phyloP scores from a whole-genome alignment of 495 filamentous ascomycete genomes.

The Pyrenula aspistea region DNA sequence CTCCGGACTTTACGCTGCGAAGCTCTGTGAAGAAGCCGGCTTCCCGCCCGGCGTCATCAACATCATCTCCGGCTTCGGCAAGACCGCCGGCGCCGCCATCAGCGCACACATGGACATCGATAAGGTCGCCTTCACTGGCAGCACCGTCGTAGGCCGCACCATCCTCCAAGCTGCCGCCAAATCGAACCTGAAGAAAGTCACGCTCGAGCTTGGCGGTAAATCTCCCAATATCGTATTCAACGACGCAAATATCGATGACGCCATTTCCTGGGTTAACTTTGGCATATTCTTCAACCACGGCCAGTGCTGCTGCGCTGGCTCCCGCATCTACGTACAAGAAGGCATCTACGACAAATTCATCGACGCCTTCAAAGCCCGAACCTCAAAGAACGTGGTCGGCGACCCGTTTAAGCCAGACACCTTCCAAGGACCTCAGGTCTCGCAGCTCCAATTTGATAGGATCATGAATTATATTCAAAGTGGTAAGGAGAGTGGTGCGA shows the following conservation, averaged over 20 bases:
- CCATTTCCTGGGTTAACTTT: conserved; percentile 96
- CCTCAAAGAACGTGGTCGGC: conserved; percentile 71
- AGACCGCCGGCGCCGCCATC: conserved; percentile 80
- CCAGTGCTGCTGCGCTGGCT: conserved; percentile 96
- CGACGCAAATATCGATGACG: conserved; percentile 91
- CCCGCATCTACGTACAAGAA: conserved; percentile 91
- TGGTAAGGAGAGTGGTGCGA: conserved; percentile 82
- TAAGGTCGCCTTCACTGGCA: conserved; percentile 98
- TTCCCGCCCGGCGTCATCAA: conserved; percentile 96
- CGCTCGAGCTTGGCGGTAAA: conserved; percentile 96
- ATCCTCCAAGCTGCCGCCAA: conserved; percentile 94
- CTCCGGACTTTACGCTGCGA: conserved; percentile 67
- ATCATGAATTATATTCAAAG: conserved; percentile 96
- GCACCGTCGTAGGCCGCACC: conserved; percentile 75
- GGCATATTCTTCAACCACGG: conserved; percentile 99
- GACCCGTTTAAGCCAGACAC: conserved; percentile 80
- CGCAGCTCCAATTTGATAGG: conserved; percentile 86
- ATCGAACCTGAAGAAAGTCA: conserved; percentile 98
- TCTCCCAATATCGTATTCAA: conserved; percentile 96
- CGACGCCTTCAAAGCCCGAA: conserved; percentile 75
- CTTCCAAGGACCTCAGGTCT: conserved; percentile 97
- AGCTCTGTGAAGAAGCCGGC: conserved; percentile 82
- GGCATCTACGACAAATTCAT: conserved; percentile 94
- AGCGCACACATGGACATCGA: conserved; percentile 93
- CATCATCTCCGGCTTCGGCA: conserved; percentile 87